Conservation (phyloP, 345 rosid genomes). For the Populus pruinosa region DNA sequence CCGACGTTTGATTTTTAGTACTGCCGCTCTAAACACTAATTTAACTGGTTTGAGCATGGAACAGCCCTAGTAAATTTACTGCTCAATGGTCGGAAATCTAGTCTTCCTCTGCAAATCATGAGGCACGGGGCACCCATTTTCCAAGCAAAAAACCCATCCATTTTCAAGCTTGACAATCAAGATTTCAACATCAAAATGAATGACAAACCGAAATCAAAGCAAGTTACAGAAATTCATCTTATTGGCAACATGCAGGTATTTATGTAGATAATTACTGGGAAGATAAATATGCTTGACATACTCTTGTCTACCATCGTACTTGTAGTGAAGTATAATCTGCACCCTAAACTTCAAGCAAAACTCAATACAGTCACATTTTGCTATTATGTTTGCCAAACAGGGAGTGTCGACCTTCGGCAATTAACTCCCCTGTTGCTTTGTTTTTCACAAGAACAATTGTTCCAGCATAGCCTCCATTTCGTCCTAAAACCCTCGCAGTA, state of each 20-base stretch:
- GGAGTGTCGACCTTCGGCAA: slow-evolving; percentile 96
- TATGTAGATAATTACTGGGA: background rate
- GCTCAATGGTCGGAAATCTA: no score
- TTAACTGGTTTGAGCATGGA: no score
- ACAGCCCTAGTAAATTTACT: no score
- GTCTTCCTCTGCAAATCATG: no score
- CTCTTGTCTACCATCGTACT: background rate
- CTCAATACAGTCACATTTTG: slow-evolving; percentile 48
- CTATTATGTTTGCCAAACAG: slow-evolving; percentile 60
- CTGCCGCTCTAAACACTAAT: no score
- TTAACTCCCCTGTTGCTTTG: slow-evolving; percentile 65
- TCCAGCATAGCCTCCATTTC: slow-evolving; percentile 64
- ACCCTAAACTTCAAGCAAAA: background rate
- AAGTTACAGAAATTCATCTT: background rate
- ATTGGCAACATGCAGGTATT: background rate
- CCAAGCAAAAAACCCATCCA: no score
- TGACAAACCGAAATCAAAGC: background rate
- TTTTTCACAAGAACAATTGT: slow-evolving; percentile 64
- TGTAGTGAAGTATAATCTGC: background rate
- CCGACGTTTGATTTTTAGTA: no score
- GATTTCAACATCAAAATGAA: background rate
- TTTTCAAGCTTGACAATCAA: no score
- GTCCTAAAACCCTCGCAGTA: slow-evolving; percentile 64
- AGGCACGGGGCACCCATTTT: no score
- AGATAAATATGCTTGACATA: no score